These are phyloP conservation scores for Mortierella sp. DNA, from an alignment of 371 early-diverging fungal genomes.

Conservation along the genomic window DNA sequence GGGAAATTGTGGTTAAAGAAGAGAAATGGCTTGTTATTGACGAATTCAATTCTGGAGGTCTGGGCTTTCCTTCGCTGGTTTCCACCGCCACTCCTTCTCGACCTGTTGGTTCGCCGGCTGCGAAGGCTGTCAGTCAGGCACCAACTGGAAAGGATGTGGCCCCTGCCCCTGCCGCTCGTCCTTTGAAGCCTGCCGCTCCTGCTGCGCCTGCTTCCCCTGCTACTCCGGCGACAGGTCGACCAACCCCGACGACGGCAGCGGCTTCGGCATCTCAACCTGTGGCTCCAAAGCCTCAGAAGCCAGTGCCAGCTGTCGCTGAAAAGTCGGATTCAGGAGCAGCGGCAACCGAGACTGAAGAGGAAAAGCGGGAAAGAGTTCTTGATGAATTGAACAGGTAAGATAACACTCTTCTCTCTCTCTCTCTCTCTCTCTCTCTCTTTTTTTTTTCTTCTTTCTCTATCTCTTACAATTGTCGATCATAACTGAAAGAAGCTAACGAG, in stretches of 20 bases:
- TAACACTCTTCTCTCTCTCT: constrained; percentile 56
- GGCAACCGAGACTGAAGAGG: constrained; percentile 18
- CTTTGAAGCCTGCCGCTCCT: constrained; percentile 6
- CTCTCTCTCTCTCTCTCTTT: too few relatives aligned
- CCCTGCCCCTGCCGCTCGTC: constrained; percentile 12
- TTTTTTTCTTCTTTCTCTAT: background rate
- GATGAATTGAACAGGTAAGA: constrained; percentile 63
- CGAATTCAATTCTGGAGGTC: constrained; percentile 55
- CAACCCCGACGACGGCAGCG: constrained; percentile 3
- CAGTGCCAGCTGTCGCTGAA: constrained; percentile 6
- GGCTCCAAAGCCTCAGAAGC: constrained; percentile 10
- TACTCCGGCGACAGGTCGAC: constrained; percentile 5
- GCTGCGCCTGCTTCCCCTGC: constrained; percentile 21
- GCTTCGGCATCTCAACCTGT: constrained; percentile 1
- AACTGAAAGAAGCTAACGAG: background rate
- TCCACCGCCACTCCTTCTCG: constrained; percentile 24
- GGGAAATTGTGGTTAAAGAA: constrained; percentile 67
- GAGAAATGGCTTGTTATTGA: constrained; percentile 81
- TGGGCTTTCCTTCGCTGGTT: constrained; percentile 41
- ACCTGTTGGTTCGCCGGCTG: constrained; percentile 11
- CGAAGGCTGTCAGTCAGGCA: background rate
- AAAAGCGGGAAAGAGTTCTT: constrained; percentile 49
- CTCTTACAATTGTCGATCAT: background rate
- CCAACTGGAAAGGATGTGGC: constrained; percentile 9
- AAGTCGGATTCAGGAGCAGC: constrained; percentile 5